phyloP scores from a whole-genome alignment of 1,139 yeast genomes.

The Pneumocystis jirovecii region DNA sequence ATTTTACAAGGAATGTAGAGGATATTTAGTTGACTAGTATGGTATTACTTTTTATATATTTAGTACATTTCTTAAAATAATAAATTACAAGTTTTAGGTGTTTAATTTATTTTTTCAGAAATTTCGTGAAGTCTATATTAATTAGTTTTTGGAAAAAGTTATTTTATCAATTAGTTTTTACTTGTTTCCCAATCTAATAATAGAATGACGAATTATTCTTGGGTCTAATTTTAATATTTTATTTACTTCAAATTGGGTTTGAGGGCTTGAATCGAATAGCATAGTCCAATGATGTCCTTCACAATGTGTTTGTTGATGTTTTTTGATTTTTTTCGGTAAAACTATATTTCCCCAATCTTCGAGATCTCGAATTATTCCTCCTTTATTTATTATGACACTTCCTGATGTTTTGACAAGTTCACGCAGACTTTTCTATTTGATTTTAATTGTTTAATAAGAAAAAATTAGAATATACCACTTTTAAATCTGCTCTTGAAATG shows the following conservation, averaged over 20 bases:
- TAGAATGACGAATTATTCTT: constrained; percentile 65
- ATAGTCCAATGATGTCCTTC: constrained; percentile 79
- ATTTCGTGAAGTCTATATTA: neutral
- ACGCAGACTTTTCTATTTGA: constrained; percentile 13
- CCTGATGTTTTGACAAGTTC: constrained; percentile 72
- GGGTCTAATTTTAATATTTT: constrained; percentile 78
- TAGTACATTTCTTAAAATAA: neutral
- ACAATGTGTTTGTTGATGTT: constrained; percentile 78
- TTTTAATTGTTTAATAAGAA: neutral
- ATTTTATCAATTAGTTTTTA: constrained; percentile 3
- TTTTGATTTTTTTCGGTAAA: constrained; percentile 66
- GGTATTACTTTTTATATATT: neutral
- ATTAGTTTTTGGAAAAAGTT: neutral
- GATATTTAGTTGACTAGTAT: neutral
- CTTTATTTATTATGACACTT: constrained; percentile 63
- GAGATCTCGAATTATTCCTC: constrained; percentile 80
- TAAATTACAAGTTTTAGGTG: neutral
- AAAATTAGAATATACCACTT: constrained; percentile 9
- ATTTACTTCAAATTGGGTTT: constrained; percentile 71
- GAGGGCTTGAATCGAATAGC: constrained; percentile 72
- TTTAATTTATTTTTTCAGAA: neutral
- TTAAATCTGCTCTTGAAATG: constrained; percentile 22
- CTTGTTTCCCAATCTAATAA: constrained; percentile 48
- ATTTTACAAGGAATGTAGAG: neutral
- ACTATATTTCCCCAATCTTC: constrained; percentile 65